A percentile compares a stretch with the other conserved stretches of the same genome.
These are phyloP conservation scores for Globisporangium mamillatum DNA, from an alignment of 352 stramenopile species.

Conservation along the genomic window DNA sequence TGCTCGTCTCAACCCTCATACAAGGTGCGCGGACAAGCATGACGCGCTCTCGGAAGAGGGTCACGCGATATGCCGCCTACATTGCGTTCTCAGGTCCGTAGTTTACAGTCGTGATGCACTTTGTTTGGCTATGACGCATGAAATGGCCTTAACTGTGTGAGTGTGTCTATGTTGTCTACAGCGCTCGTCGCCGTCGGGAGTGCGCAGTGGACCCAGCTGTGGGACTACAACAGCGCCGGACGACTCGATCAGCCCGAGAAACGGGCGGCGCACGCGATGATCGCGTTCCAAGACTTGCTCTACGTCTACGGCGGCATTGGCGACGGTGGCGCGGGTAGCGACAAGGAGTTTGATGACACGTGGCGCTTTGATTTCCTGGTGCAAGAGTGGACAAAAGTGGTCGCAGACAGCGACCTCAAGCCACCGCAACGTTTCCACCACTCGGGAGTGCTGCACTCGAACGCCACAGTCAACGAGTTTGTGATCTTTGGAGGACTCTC, in stretches of 20 bases:
- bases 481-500: conserved; percentile 55
- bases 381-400: conserved; percentile 33
- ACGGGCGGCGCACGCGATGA: conserved; percentile 53
- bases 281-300: conserved; percentile 43
- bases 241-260: conserved; percentile 32
- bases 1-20: background rate
- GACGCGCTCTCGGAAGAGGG: background rate
- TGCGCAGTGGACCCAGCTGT: conserved; percentile 57
- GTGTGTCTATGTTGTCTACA: background rate
- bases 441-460: conserved; percentile 36
- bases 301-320: conserved; percentile 68
- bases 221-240: conserved; percentile 23
- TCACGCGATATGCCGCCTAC: background rate
- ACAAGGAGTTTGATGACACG: conserved; percentile 73
- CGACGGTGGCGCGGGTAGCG: conserved; percentile 19
- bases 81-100: background rate
- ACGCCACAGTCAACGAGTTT: conserved; percentile 39
- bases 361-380: conserved; percentile 51
- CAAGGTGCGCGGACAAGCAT: background rate
- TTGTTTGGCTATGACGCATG: background rate
- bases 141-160: background rate
- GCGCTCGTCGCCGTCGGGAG: background rate
- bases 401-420: conserved; percentile 15
- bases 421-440: conserved; percentile 46
- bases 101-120: background rate